Conservation (phyloP, 352 stramenopile species). For the Phytophthora cajani region DNA sequence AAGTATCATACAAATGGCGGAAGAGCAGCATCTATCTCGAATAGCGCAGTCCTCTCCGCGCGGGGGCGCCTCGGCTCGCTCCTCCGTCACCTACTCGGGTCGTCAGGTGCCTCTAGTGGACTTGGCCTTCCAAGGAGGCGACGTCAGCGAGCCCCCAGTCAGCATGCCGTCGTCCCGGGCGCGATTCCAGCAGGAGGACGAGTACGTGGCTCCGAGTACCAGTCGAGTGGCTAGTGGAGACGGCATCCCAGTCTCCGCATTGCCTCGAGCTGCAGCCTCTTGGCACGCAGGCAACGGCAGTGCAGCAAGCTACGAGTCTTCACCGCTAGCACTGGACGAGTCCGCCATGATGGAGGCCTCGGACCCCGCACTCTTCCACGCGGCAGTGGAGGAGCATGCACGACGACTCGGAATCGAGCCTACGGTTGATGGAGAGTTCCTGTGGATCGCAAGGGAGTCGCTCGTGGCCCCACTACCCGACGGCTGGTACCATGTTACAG, state of each 20-base stretch:
- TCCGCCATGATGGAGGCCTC: slow-evolving; percentile 61
- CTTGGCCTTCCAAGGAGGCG: slow-evolving; percentile 40
- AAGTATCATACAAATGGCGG: slow-evolving; percentile 24
- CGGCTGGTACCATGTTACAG: slow-evolving; percentile 74
- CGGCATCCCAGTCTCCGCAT: slow-evolving; percentile 12
- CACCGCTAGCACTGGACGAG: slow-evolving; percentile 41
- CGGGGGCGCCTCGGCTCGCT: slow-evolving; percentile 17
- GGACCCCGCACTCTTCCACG: slow-evolving; percentile 75
- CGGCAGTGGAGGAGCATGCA: slow-evolving; percentile 78
- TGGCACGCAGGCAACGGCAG: slow-evolving; percentile 47
- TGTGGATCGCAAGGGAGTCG: slow-evolving; percentile 83
- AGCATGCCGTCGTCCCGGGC: slow-evolving; percentile 29
- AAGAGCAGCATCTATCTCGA: slow-evolving; percentile 25
- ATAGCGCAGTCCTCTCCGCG: slow-evolving; percentile 34
- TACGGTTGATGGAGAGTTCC: slow-evolving; percentile 50
- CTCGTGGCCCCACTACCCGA: slow-evolving; percentile 73
- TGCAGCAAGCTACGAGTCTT: slow-evolving; percentile 25
- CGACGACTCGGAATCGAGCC: slow-evolving; percentile 75
- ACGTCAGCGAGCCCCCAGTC: slow-evolving; percentile 5
- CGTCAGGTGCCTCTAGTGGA: slow-evolving; percentile 40
- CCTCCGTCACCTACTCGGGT: slow-evolving; percentile 34
- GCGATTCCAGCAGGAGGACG: slow-evolving; percentile 33
- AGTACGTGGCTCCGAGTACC: slow-evolving; percentile 30
- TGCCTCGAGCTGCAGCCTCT: slow-evolving; percentile 31
- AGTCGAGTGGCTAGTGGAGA: slow-evolving; percentile 25